Percentiles rank a stretch among this genome's conserved stretches.
Evolutionary conservation across 2,329 filamentous ascomycete genomes (phyloP).

Genomic region (Microdochium paspali): DNA sequence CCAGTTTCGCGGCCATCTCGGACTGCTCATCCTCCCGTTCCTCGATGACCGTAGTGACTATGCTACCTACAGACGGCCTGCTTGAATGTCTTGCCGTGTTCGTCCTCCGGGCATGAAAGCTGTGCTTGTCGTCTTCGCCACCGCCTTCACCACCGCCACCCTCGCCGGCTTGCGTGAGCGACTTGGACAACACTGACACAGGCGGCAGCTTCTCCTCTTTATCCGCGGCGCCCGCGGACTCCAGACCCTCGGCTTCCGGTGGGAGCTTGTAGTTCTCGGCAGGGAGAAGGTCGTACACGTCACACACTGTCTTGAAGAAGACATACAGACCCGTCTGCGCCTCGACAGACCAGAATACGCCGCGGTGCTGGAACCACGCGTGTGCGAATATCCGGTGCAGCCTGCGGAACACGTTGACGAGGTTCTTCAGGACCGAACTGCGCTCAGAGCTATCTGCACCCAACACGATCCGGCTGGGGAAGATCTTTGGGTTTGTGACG

Average conservation of each 20-base stretch:
- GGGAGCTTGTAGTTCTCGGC: slow-evolving; percentile 95
- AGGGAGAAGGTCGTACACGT: slow-evolving; percentile 80
- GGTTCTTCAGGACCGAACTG: slow-evolving; percentile 63
- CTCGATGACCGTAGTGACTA: slow-evolving; percentile 74
- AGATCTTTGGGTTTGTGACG: slow-evolving; percentile 89
- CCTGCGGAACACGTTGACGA: slow-evolving; percentile 90
- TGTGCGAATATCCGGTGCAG: slow-evolving; percentile 97
- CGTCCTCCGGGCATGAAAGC: slow-evolving; percentile 41
- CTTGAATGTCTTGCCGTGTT: slow-evolving; percentile 79
- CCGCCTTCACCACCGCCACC: slow-evolving; percentile 15
- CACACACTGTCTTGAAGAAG: slow-evolving; percentile 95
- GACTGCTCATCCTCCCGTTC: slow-evolving; percentile 64
- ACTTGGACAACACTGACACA: slow-evolving; percentile 23
- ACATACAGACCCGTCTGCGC: slow-evolving; percentile 85
- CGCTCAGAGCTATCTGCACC: slow-evolving; percentile 48
- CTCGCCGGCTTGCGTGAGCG: slow-evolving; percentile 15
- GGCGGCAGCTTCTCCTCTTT: slow-evolving; percentile 27
- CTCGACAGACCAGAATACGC: slow-evolving; percentile 92
- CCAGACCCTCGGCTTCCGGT: slow-evolving; percentile 80
- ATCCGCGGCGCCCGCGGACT: slow-evolving; percentile 32
- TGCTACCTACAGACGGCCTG: slow-evolving; percentile 69
- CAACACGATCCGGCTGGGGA: slow-evolving; percentile 71
- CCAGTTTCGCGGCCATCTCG: slow-evolving; percentile 35
- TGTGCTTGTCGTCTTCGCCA: slow-evolving; percentile 39
- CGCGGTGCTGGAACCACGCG: slow-evolving; percentile 95